Base-by-base conservation (phyloP, 441 rosid genomes). In the Euphorbia corollata region DNA sequence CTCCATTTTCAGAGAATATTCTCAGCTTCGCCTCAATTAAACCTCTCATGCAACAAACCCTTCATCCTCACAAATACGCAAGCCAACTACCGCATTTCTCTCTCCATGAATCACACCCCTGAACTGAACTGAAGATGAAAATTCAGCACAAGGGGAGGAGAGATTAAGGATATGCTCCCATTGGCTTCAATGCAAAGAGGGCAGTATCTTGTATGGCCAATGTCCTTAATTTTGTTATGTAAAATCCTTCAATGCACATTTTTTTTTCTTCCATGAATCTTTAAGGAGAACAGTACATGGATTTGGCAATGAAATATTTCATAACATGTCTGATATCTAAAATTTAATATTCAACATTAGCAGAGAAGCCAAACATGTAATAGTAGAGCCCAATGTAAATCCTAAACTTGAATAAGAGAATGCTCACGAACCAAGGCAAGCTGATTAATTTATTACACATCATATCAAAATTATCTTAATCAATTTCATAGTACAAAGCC, bases 131-230 rank as follows among this genome's bases (percentile, higher is more conserved):
- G 45, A 51, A 50, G 27, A 60, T 59, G 15, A 0, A 18, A 18
- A 64, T 7, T 20, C n/a, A 65, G 19, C 12, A 65, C 18, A 48
- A 23, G 41, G 9, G 41, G 16, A 47, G 0, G 23, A 32, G 47
- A 64, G 11, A 64, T 4, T 3, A 2, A 19, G 22, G 19, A 62
- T 50, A 62, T 43, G 24, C 13, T 24, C 41, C 53, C 0, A 16
- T 36, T 15, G 64, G 0, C 1, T 38, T 34, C 12, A 16, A 34
- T 19, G 4, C 16, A 58, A 12, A 41, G 5, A 20, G 50, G 22
- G 0, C 8, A 22, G 19, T 50, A 66, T 55, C 69, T 66, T 55
- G 22, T 60, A 60, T 36, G 23, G 47, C 20, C 63, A 34, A 8
- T 59, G 45, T 30, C n/a, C n/a, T 34, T 18, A 0, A 9, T 58